Conservation (phyloP, 192 early-diverging fungal genomes). For the Backusella liffmaniae region DNA sequence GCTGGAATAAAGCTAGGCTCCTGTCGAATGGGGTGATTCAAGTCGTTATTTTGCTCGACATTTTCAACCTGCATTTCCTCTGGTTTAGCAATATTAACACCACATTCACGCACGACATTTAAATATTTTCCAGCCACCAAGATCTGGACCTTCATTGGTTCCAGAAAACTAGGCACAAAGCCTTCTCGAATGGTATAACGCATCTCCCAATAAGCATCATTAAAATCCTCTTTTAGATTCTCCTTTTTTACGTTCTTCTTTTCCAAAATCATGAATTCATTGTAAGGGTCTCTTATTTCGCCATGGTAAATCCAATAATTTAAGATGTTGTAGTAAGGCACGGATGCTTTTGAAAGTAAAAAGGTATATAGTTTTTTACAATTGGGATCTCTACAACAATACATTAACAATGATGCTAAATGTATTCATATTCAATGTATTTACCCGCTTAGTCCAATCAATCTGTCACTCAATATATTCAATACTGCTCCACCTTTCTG, state of each 20-base stretch:
- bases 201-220: constrained; percentile 82
- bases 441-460: constrained; percentile 69
- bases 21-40: not conserved
- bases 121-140: constrained; percentile 92
- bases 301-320: constrained; percentile 88
- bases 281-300: constrained; percentile 81
- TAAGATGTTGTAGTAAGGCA: constrained; percentile 84
- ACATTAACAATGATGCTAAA: not conserved
- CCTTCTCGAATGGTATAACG: constrained; percentile 68
- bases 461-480: constrained; percentile 68
- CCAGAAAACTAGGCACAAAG: constrained; percentile 75
- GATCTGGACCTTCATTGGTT: constrained; percentile 74
- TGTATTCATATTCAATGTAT: not conserved
- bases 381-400: constrained; percentile 55
- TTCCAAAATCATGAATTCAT: constrained; percentile 93
- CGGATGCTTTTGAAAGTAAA: constrained; percentile 71
- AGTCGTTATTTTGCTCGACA: constrained; percentile 21
- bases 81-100: constrained; percentile 44
- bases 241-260: constrained; percentile 57
- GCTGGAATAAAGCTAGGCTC: constrained; percentile 3
- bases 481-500: constrained; percentile 80
- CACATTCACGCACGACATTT: constrained; percentile 89
- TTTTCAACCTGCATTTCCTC: constrained; percentile 22
- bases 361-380: constrained; percentile 78
- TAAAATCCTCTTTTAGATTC: constrained; percentile 73